A percentile compares a stretch with the other conserved stretches of the same genome.
These are phyloP conservation scores for Capronia epimyces DNA, from an alignment of 2,329 filamentous ascomycete species.

Conservation along the genomic window DNA sequence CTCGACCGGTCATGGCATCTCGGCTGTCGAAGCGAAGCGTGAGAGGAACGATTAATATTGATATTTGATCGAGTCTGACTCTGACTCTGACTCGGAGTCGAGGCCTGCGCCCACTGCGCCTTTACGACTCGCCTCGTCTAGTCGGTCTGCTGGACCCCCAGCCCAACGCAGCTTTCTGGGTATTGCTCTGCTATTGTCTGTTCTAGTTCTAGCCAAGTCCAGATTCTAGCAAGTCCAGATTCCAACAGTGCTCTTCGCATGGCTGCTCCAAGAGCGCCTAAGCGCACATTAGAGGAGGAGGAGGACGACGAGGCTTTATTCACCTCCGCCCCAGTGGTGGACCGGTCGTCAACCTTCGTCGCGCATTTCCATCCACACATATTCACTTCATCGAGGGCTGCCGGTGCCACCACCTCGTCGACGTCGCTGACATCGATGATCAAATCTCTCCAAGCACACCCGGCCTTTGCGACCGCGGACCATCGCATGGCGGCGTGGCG, in stretches of 20 bases:
- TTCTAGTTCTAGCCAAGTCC: too few species aligned
- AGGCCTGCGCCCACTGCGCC: too few species aligned
- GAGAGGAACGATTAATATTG: too few species aligned
- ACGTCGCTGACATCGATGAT: constrained; percentile 32
- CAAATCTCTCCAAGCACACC: constrained; percentile 40
- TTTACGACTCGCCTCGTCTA: too few species aligned
- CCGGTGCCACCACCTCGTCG: background rate
- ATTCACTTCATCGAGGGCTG: background rate
- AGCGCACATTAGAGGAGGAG: constrained; percentile 1
- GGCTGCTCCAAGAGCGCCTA: background rate
- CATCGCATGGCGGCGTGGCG: constrained; percentile 52
- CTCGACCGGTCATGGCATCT: too few species aligned
- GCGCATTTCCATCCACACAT: constrained; percentile 44
- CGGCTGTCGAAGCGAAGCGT: too few species aligned
- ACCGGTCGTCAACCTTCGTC: constrained; percentile 49
- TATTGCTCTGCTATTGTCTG: too few species aligned
- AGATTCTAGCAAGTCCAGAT: too few species aligned
- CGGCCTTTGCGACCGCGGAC: constrained; percentile 43
- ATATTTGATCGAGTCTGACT: too few species aligned
- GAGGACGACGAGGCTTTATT: constrained; percentile 34
- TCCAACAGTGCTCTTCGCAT: background rate
- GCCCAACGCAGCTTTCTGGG: too few species aligned
- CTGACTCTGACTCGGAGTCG: too few species aligned
- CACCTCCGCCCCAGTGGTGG: constrained; percentile 43
- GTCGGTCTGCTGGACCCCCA: too few species aligned